These are phyloP conservation scores for Ambrosia hybrid DNA, from an alignment of 140 eudicot species.

Conservation along the genomic window DNA sequence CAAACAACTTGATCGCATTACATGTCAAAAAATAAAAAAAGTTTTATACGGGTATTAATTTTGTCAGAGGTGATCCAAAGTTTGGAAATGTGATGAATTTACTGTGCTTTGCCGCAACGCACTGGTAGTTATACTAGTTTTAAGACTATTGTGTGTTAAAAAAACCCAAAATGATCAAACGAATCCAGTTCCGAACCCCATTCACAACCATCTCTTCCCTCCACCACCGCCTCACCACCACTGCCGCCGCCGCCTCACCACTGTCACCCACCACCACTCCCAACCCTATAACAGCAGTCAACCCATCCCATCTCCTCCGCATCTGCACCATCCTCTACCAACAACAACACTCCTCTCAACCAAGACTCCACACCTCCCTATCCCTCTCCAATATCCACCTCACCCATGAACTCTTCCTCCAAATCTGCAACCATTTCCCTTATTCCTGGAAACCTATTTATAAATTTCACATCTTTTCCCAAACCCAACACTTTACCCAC, in stretches of 20 bases:
- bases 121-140: no score
- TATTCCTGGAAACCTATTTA: constrained; percentile 83
- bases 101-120: no score
- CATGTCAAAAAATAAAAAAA: no score
- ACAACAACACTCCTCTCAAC: constrained; percentile 59
- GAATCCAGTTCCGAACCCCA: constrained; percentile 15
- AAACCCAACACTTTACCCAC: constrained; percentile 58
- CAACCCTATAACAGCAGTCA: constrained; percentile 33
- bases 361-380: constrained; percentile 57
- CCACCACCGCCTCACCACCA: constrained; percentile 19
- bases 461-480: constrained; percentile 55
- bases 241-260: constrained; percentile 5
- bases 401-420: constrained; percentile 88
- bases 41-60: no score
- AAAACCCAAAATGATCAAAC: constrained; percentile 15
- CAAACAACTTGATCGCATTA: no score
- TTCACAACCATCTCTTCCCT: constrained; percentile 18
- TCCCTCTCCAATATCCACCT: constrained; percentile 44
- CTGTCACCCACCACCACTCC: constrained; percentile 8
- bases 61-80: no score
- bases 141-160: no score
- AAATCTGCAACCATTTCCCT: constrained; percentile 79
- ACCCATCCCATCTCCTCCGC: constrained; percentile 66
- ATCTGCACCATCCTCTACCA: constrained; percentile 82
- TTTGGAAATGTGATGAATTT: no score